phyloP scores from a whole-genome alignment of 2,329 filamentous ascomycete genomes.

The Hansfordia pulvinata region DNA sequence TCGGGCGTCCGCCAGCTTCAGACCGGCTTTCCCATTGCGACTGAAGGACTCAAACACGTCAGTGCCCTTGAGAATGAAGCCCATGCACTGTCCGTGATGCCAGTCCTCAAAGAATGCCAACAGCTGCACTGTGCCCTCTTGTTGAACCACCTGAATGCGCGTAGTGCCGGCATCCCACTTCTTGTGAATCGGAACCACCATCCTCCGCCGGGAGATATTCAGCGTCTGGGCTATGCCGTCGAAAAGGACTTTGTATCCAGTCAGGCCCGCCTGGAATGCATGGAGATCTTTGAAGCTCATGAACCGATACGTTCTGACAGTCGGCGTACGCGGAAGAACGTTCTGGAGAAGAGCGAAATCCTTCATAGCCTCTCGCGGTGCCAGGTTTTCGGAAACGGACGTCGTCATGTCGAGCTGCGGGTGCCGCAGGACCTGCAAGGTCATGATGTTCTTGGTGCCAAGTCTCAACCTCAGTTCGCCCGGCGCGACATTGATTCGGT shows the following conservation, averaged over 20 bases:
- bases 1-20: conserved; percentile 81
- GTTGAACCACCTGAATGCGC: conserved; percentile 66
- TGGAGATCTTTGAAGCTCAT: conserved; percentile 57
- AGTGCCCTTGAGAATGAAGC: conserved; percentile 72
- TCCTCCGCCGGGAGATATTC: conserved; percentile 69
- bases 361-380: conserved; percentile 45
- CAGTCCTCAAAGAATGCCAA: conserved; percentile 84
- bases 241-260: conserved; percentile 65
- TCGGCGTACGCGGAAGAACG: conserved; percentile 38
- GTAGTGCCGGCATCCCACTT: conserved; percentile 80
- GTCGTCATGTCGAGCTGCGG: conserved; percentile 67
- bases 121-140: conserved; percentile 63
- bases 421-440: conserved; percentile 55
- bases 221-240: conserved; percentile 62
- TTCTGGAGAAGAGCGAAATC: conserved; percentile 50
- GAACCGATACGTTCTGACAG: conserved; percentile 61
- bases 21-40: conserved; percentile 50
- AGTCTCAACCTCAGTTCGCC: conserved; percentile 59
- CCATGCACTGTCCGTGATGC: conserved; percentile 76
- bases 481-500: conserved; percentile 68
- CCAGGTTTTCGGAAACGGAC: conserved; percentile 56
- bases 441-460: conserved; percentile 45
- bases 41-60: conserved; percentile 65
- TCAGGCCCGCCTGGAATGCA: conserved; percentile 64
- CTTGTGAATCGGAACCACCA: conserved; percentile 88